A percentile compares a stretch with the other conserved stretches of the same genome.
Conservation (phyloP, 805 yeast genomes). For the Ogataea kodamae region DNA sequence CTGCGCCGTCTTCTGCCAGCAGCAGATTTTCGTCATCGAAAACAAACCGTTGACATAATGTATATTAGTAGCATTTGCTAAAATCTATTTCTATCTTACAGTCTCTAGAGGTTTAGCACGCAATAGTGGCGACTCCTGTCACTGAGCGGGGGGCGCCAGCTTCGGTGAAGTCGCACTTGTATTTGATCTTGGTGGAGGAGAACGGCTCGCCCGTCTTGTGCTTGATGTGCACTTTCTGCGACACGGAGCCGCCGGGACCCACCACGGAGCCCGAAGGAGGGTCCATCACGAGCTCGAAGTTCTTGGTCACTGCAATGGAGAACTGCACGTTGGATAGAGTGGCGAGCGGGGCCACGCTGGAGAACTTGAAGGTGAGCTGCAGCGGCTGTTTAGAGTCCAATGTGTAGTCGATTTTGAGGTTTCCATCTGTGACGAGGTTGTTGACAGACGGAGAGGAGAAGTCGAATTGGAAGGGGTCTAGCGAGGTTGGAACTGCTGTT, state of each 20-base stretch:
- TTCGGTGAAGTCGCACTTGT: conserved; percentile 60
- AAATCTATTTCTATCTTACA: conserved; percentile 8
- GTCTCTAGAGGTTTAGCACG: conserved; percentile 9
- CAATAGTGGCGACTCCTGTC: conserved; percentile 47
- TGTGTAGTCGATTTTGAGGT: conserved; percentile 27
- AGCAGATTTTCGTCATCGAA: conserved; percentile 16
- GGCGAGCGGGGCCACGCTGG: conserved; percentile 35
- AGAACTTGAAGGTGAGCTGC: conserved; percentile 21
- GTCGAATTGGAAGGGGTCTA: conserved; percentile 37
- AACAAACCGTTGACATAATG: conserved; percentile 7
- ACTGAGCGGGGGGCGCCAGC: conserved; percentile 51
- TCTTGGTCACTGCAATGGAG: conserved; percentile 35
- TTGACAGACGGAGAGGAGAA: conserved; percentile 19
- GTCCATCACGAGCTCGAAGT: conserved; percentile 27
- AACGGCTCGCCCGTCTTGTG: conserved; percentile 17
- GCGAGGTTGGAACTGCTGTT: conserved; percentile 3
- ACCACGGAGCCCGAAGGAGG: conserved; percentile 25
- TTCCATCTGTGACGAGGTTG: conserved; percentile 18
- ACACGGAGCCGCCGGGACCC: conserved; percentile 22
- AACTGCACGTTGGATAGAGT: conserved; percentile 48
- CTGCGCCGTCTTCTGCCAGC: conserved; percentile 15
- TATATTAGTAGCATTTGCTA: conserved; percentile 5
- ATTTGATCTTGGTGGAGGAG: conserved; percentile 55
- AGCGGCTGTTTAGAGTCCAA: conserved; percentile 19
- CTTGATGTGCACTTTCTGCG: conserved; percentile 25